Base-by-base conservation (phyloP, 768 basidiomycete genomes). In the Phallus indusiatus region DNA sequence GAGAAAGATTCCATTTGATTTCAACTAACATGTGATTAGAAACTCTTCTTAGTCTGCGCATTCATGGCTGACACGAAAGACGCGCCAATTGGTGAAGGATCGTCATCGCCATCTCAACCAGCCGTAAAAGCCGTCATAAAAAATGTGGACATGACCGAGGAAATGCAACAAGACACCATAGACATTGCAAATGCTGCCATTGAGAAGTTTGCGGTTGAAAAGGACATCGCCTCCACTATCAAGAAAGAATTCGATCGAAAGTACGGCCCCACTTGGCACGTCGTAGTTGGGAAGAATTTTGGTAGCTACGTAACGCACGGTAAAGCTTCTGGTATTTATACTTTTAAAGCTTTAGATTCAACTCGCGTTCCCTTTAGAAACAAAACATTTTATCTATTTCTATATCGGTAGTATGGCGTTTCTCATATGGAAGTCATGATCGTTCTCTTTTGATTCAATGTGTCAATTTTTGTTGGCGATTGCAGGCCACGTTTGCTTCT, bases 201-300 rank as follows among this genome's bases (percentile, higher is more conserved):
- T 71, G 88, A 94, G 66, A 89, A 91, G 72, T 91, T 85, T 76
- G 86, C 81, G 73, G 88, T 96, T 76, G 95, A 98, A 79, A 97
- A 96, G 75, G 95, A 98, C 72, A 93, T 97, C 69, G 95, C 95
- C 16, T 93, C 94, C 47, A 86, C 90, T 73, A 90, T 97, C 82
- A 98, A 98, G 82, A 94, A 94, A 74, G 93, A 96, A 76, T 93
- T 94, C 71, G 95, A 98, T 79, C 80, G 84, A 74, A 78, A 87
- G 73, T 86, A 92, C 66, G 91, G 92, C 22, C 84, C 90, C 59
- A 96, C 94, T 66, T 98, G 95, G 95, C 95, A 98, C 71, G 93
- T 94, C 71, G 94, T 98, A 64, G 95, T 95, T 54, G 95, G 95
- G 61, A 97, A 95, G 80, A 96, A 97, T 77, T 97, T 95, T 82